Evolutionary conservation across 257 asterid genomes (phyloP).

Genomic region (Solanum rostratum): DNA sequence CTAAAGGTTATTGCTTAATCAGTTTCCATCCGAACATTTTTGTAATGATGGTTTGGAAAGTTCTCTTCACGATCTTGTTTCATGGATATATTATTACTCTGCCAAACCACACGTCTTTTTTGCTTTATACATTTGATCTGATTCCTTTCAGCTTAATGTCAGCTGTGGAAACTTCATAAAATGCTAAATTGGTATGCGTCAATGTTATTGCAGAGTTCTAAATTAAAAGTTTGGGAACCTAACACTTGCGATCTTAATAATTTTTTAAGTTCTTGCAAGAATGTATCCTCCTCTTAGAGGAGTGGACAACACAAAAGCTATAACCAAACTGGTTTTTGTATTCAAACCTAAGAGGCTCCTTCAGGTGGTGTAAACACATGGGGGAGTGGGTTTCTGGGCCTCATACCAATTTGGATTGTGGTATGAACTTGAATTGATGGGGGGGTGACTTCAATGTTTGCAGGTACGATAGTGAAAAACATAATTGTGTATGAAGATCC

Average conservation of each 20-base stretch:
- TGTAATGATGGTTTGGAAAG: not conserved
- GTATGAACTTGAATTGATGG: not conserved
- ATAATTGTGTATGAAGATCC: not conserved
- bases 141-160: not conserved
- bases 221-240: not conserved
- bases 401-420: not conserved
- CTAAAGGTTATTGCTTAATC: not conserved
- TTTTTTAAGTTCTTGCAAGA: not conserved
- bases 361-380: not conserved
- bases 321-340: not conserved
- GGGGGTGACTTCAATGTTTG: not conserved
- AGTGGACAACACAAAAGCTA: not conserved
- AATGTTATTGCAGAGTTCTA: not conserved
- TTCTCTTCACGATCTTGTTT: not conserved
- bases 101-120: not conserved
- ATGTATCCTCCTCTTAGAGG: not conserved
- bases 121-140: not conserved
- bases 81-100: not conserved
- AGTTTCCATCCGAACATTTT: not conserved
- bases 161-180: not conserved
- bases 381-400: not conserved
- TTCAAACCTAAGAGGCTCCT: not conserved
- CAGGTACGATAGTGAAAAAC: not conserved
- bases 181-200: not conserved
- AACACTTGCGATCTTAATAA: not conserved